phyloP scores from a whole-genome alignment of 371 early-diverging fungal genomes.

The Actinomortierella ambigua region DNA sequence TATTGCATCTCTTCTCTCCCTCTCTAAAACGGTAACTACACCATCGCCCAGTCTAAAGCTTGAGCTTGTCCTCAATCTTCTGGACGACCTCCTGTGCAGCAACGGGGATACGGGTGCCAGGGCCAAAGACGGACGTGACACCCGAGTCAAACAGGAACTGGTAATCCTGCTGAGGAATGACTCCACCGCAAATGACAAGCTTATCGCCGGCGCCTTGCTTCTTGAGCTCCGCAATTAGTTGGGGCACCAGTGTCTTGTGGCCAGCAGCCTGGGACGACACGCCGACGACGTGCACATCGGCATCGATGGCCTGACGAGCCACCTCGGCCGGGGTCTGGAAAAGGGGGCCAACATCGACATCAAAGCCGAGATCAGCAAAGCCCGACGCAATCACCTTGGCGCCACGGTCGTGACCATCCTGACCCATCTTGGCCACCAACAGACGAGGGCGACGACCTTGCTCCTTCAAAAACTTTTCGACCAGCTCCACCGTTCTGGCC shows the following conservation, averaged over 20 bases:
- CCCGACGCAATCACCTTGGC: conserved; percentile 90
- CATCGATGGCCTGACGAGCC: conserved; percentile 84
- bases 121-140: conserved; percentile 81
- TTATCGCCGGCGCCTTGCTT: conserved; percentile 73
- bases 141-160: conserved; percentile 77
- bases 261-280: conserved; percentile 86
- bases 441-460: conserved; percentile 84
- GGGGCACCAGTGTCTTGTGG: conserved; percentile 84
- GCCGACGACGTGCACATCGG: conserved; percentile 89
- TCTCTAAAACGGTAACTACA: too few relatives aligned
- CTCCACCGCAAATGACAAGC: conserved; percentile 81
- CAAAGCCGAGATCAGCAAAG: conserved; percentile 87
- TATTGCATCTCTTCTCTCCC: too few relatives aligned
- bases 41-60: too few relatives aligned
- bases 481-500: conserved; percentile 58
- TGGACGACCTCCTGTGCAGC: conserved; percentile 78
- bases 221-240: conserved; percentile 72
- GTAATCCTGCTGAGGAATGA: conserved; percentile 87
- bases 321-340: conserved; percentile 90
- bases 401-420: conserved; percentile 91
- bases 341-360: conserved; percentile 88
- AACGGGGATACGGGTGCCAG: conserved; percentile 81
- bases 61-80: conserved; percentile 55
- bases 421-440: conserved; percentile 89
- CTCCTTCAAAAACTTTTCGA: conserved; percentile 59